phyloP scores from a whole-genome alignment of 768 basidiomycete genomes.

The Suillus weaverae region DNA sequence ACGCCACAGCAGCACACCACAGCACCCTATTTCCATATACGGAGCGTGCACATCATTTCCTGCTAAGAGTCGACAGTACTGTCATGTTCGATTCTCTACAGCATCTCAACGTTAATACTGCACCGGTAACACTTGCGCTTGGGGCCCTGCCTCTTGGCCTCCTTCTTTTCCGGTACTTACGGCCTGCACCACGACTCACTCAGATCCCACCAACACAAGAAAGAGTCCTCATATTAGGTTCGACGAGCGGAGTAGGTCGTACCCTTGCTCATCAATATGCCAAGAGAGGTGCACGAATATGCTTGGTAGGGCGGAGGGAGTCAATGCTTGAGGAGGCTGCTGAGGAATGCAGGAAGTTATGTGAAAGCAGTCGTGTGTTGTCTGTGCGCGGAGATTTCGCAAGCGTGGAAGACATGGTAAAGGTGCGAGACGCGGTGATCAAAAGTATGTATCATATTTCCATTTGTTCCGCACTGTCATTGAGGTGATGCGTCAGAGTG shows the following conservation, averaged over 20 bases:
- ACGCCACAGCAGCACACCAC: too few relatives aligned
- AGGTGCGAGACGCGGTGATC: slow-evolving; percentile 51
- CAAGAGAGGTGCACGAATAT: slow-evolving; percentile 70
- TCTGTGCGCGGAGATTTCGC: slow-evolving; percentile 64
- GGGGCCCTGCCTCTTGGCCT: slow-evolving; percentile 19
- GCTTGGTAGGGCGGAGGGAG: slow-evolving; percentile 68
- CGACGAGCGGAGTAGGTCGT: slow-evolving; percentile 80
- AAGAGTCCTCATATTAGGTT: slow-evolving; percentile 80
- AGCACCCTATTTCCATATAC: too few relatives aligned
- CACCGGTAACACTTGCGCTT: slow-evolving; percentile 11
- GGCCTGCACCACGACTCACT: slow-evolving; percentile 28
- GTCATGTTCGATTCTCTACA: background rate
- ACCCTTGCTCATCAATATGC: slow-evolving; percentile 72
- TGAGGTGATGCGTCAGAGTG: slow-evolving; percentile 52
- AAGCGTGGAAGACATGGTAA: slow-evolving; percentile 64
- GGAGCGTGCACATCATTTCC: background rate
- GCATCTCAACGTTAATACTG: background rate
- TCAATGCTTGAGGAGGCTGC: slow-evolving; percentile 57
- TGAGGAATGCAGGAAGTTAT: slow-evolving; percentile 50
- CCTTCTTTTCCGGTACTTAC: slow-evolving; percentile 18
- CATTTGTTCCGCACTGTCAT: background rate
- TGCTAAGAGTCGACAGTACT: background rate
- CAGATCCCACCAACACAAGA: slow-evolving; percentile 51
- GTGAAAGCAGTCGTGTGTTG: slow-evolving; percentile 40
- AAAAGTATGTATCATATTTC: slow-evolving; percentile 44